A percentile compares a stretch with the other conserved stretches of the same genome.
These are phyloP conservation scores for Aspergillus bridgeri DNA, from an alignment of 495 filamentous ascomycete genomes.

Conservation along the genomic window DNA sequence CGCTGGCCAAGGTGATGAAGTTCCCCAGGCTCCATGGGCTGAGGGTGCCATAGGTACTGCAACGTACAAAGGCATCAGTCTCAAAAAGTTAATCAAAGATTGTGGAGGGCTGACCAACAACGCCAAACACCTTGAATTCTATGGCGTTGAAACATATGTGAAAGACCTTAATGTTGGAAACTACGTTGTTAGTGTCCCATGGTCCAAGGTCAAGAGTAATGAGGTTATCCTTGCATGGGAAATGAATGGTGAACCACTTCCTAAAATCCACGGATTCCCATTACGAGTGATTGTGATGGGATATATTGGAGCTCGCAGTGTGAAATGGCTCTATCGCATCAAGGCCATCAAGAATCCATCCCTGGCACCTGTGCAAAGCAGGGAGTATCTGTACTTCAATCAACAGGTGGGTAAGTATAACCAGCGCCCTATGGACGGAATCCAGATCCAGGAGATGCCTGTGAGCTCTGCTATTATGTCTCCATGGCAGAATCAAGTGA, in stretches of 20 bases:
- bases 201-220: constrained; percentile 59
- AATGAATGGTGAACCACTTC: constrained; percentile 66
- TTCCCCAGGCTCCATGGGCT: constrained; percentile 65
- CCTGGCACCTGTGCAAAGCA: constrained; percentile 38
- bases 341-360: constrained; percentile 40
- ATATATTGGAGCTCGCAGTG: constrained; percentile 49
- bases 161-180: constrained; percentile 59
- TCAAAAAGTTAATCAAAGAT: constrained; percentile 66
- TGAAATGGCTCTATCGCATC: constrained; percentile 44
- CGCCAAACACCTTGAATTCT: constrained; percentile 60
- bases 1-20: constrained; percentile 63
- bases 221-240: constrained; percentile 69
- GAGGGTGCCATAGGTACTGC: constrained; percentile 67
- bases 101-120: constrained; percentile 56
- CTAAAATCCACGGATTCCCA: constrained; percentile 62
- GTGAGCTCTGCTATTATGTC: constrained; percentile 48
- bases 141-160: constrained; percentile 66
- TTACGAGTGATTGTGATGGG: constrained; percentile 60
- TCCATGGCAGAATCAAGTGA: constrained; percentile 26
- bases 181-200: constrained; percentile 61
- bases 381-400: constrained; percentile 49
- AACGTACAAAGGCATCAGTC: constrained; percentile 55
- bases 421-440: constrained; percentile 32
- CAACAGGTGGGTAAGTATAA: constrained; percentile 34
- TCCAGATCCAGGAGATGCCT: constrained; percentile 49